These are phyloP conservation scores for Gautieria morchelliformis DNA, from an alignment of 768 basidiomycete genomes.

Conservation along the genomic window DNA sequence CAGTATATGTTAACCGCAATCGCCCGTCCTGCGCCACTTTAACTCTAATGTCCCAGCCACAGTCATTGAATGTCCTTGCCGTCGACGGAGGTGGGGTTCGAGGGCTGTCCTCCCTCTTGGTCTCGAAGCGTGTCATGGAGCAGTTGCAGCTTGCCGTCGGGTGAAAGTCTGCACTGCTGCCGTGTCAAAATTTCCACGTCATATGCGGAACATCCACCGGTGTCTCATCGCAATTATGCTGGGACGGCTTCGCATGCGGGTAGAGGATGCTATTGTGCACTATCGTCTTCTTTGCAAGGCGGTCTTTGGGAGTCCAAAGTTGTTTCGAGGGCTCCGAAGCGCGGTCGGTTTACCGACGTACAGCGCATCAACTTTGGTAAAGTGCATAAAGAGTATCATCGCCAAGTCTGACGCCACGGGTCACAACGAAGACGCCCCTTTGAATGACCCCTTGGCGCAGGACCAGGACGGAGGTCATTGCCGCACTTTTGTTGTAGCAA, in stretches of 20 bases:
- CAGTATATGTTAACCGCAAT: too few relatives aligned
- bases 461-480: neutral
- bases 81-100: slow-evolving; percentile 29
- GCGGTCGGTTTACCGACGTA: neutral
- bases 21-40: neutral
- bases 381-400: slow-evolving; percentile 5
- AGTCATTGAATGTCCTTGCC: neutral
- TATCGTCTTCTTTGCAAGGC: slow-evolving; percentile 20
- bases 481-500: slow-evolving; percentile 11
- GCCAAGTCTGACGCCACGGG: neutral
- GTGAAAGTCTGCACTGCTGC: slow-evolving; percentile 16
- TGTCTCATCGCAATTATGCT: slow-evolving; percentile 31
- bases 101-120: slow-evolving; percentile 24
- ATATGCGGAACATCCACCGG: slow-evolving; percentile 28
- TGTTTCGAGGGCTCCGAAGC: neutral
- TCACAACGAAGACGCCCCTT: neutral
- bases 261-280: slow-evolving; percentile 24
- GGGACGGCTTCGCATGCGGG: slow-evolving; percentile 26
- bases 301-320: slow-evolving; percentile 19
- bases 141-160: slow-evolving; percentile 10
- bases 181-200: slow-evolving; percentile 27
- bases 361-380: slow-evolving; percentile 5
- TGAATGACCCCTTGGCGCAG: neutral
- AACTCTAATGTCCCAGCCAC: neutral
- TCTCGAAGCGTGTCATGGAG: slow-evolving; percentile 24